A percentile compares a stretch with the other conserved stretches of the same genome.
Evolutionary conservation across 2,329 filamentous ascomycete genomes (phyloP).

Genomic region (Aureobasidium sp.): DNA sequence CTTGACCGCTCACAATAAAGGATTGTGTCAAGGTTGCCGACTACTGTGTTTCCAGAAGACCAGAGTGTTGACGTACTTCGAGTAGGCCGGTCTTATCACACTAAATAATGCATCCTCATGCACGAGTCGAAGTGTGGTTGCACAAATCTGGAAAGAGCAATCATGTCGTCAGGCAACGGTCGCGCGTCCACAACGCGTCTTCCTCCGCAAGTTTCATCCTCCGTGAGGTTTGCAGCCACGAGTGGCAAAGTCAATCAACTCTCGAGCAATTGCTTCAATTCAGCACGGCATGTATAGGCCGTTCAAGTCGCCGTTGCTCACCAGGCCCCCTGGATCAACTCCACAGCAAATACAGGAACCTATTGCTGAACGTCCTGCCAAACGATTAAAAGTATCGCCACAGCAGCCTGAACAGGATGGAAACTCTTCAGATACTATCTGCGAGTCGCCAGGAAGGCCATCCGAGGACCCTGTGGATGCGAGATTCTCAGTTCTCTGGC

Average conservation of each 20-base stretch:
- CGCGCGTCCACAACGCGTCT: conserved; percentile 12
- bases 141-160: background rate
- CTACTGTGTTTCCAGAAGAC: background rate
- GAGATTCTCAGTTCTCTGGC: conserved; percentile 46
- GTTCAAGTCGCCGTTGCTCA: conserved; percentile 25
- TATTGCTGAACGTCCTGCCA: background rate
- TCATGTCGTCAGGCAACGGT: conserved; percentile 8
- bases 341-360: background rate
- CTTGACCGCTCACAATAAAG: background rate
- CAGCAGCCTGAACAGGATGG: conserved; percentile 23
- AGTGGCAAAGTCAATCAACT: background rate
- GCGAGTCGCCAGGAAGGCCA: conserved; percentile 11
- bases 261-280: background rate
- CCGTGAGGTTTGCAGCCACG: background rate
- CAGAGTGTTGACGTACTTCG: background rate
- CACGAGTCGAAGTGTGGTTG: background rate
- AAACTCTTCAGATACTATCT: conserved; percentile 19
- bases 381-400: conserved; percentile 7
- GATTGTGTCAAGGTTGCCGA: background rate
- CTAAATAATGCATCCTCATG: background rate
- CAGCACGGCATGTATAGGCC: conserved; percentile 21
- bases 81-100: background rate
- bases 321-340: conserved; percentile 16
- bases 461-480: conserved; percentile 28
- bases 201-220: background rate